Base-by-base conservation (phyloP, 495 filamentous ascomycete genomes). In the Trypethelium eluteriae region DNA sequence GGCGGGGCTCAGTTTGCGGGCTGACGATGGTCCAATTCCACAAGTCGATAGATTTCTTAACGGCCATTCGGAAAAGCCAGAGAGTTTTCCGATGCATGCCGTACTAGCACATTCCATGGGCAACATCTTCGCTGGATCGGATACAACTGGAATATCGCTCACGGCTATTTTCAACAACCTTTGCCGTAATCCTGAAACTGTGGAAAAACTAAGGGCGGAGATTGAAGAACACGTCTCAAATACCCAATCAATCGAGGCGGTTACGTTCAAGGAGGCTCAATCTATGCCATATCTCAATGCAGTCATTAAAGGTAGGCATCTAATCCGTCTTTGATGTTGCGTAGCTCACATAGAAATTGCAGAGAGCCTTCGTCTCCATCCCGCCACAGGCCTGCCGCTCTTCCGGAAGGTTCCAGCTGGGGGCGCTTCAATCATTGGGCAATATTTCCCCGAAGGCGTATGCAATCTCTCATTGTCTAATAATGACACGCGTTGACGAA, bases 241-340 rank as follows among this genome's bases (percentile, higher is more conserved):
- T 7, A 34, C 38, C 32, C 11, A 2, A 32, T 12, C 32, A 18
- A 0, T 3, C 7, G 39, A 41, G 6, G 11, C 35, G 18, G 9
- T 78, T 0, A 78, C 76, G 2, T 84, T 83, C 68, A 81, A 81
- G 64, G 79, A 83, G 49, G 79, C 76, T 25, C 81, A 84, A 44
- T 76, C 79, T 2, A 76, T 83, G 73, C 76, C 77, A 1, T 82
- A 81, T 65, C 74, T 82, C 14, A 76, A 81, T 63, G 81, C 81
- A 38, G 73, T 79, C 11, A 77, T 84, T 38, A 80, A 81, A 62
- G 53, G 53, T 59, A 59, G 7, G 7, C 14, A 14, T 36, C 32
- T 36, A 18, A 5, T 0, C 2, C 11, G 49, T 53, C n/a, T n/a
- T 18, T 53, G 2, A 14, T 53, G 49, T 53, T 5, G 5, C 5